phyloP scores from a whole-genome alignment of 176 grass and related monocot species.

The Avena eriantha region DNA sequence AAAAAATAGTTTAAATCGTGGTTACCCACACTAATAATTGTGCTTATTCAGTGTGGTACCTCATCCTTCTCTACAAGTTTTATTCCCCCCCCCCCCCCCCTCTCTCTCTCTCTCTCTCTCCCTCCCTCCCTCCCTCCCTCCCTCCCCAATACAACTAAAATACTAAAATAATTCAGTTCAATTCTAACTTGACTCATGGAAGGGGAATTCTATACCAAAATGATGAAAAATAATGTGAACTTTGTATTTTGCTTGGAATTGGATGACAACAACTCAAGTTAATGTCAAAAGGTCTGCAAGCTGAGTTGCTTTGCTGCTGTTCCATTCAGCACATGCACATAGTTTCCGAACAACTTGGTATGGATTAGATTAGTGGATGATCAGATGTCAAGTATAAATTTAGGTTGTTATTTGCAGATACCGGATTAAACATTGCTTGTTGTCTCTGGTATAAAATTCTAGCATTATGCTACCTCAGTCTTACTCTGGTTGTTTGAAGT shows the following conservation, averaged over 20 bases:
- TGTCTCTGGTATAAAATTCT: conserved; percentile 9
- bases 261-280: background rate
- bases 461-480: background rate
- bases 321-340: background rate
- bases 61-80: background rate
- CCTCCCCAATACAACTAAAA: background rate
- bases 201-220: background rate
- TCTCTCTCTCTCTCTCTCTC: too few relatives aligned
- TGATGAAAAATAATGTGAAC: conserved; percentile 8
- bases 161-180: background rate
- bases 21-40: background rate
- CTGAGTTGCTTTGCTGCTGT: conserved; percentile 4
- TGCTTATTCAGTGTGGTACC: background rate
- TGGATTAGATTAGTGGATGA: background rate
- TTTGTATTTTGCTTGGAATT: conserved; percentile 4
- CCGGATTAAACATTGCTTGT: background rate
- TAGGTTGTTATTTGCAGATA: background rate
- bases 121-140: background rate
- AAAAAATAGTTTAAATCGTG: background rate
- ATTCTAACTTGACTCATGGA: background rate
- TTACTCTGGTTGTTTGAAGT: background rate
- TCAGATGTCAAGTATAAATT: conserved; percentile 2
- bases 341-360: background rate
- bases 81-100: background rate
- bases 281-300: background rate